Evolutionary conservation across 2,329 filamentous ascomycete species (phyloP), one percentile per base, ranked within the genome.

Genomic region (Epichloe uncinata): DNA sequence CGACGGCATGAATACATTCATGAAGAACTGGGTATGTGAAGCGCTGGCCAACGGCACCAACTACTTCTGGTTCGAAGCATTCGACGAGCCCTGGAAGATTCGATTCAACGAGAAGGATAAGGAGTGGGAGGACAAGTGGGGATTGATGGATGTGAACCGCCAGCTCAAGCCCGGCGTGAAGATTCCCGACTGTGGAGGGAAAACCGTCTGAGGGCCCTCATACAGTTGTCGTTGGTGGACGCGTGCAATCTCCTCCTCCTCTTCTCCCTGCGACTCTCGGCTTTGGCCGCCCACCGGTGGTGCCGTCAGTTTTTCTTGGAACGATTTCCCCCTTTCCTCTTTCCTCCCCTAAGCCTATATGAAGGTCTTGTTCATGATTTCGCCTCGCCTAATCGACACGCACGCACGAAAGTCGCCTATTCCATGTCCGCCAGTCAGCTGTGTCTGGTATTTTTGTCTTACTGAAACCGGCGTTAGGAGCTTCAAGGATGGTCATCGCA

Each of bases 61-160:
- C 57, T 97, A 95, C 65, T 96, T 96, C 63, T 97, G 91, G 91
- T 96, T 97, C 64, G 87, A 90, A 63, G 88, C 89, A 9, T 97
- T 96, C 63, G 91, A 97, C 63, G 91, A 97, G 73, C 89, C 89
- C 2, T 97, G 91, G 91, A 96, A 97, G 71, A 72, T 84, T 50
- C 61, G 66, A 16, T 95, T 82, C 69, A 84, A 96, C 64, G 72
- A 71, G 5, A 67, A 67, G 51, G 71, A 74, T 40, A 73, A 91
- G 69, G 75, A 85, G 48, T 96, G 90, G 90, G 91, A 97, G 70
- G 87, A 95, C 63, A 85, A 95, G 64, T 96, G 91, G 91, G 91
- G 93, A 9, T 69, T 97, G 13, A 82, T 97, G 80, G 87, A 94
- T 58, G 77, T 87, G 3, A 76, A 88, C 60, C 80, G 91, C 51